Evolutionary conservation across 78 protist genomes (phyloP).

Genomic region (Dictyostelium purpureum): DNA sequence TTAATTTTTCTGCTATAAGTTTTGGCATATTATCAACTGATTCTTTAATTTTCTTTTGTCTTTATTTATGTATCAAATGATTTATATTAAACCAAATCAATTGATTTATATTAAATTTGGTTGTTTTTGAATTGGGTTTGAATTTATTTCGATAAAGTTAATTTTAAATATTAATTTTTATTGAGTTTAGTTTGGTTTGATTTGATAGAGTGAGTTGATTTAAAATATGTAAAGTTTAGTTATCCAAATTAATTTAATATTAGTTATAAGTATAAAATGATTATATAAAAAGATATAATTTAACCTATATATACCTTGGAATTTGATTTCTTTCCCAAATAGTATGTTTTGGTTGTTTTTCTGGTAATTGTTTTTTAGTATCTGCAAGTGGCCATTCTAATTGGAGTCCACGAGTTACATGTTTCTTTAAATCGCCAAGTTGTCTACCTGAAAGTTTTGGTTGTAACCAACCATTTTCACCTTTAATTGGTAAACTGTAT

Average conservation of each 20-base stretch:
- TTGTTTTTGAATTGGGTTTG: neutral
- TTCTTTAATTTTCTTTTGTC: constrained; percentile 67
- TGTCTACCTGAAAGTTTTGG: constrained; percentile 72
- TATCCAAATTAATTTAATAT: too few species aligned
- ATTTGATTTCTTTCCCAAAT: constrained; percentile 22
- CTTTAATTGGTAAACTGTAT: constrained; percentile 22
- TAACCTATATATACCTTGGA: constrained; percentile 9
- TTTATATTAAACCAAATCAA: neutral
- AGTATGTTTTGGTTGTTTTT: constrained; percentile 33
- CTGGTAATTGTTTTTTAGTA: constrained; percentile 11
- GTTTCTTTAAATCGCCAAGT: constrained; percentile 35
- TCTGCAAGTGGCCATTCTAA: constrained; percentile 62
- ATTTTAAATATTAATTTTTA: too few species aligned
- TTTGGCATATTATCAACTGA: constrained; percentile 53
- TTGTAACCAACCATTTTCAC: constrained; percentile 40
- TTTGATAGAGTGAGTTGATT: too few species aligned
- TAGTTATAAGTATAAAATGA: too few species aligned
- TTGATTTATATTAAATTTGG: neutral
- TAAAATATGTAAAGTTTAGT: too few species aligned
- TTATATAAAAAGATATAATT: neutral
- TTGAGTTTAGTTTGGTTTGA: too few species aligned
- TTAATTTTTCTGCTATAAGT: constrained; percentile 60
- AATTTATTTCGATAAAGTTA: neutral
- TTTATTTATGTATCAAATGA: neutral
- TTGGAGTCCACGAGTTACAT: neutral